Evolutionary conservation across 2,329 filamentous ascomycete genomes (phyloP).

Genomic region (Colletotrichum tabaci): DNA sequence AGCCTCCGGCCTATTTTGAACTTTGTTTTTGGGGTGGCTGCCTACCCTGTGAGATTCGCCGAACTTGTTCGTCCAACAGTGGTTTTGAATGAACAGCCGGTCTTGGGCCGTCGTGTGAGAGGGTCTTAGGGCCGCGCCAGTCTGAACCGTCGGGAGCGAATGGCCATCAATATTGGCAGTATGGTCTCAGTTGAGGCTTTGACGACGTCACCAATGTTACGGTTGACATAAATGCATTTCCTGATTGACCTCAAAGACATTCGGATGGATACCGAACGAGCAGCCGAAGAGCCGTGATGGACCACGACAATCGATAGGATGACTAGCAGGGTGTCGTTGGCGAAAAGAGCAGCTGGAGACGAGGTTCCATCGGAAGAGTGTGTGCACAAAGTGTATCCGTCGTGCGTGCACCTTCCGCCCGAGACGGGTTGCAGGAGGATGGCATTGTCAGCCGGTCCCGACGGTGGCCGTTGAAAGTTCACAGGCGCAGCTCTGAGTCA

Average conservation of each 20-base stretch:
- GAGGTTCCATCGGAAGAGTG: background rate
- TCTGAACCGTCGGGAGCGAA: background rate
- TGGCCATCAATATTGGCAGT: background rate
- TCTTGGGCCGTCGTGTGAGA: background rate
- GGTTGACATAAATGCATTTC: background rate
- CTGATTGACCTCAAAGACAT: too few species aligned
- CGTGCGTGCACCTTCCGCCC: background rate
- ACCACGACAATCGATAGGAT: too few species aligned
- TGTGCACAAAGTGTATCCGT: slow-evolving; percentile 10
- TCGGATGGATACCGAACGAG: background rate
- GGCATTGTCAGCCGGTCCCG: slow-evolving; percentile 4
- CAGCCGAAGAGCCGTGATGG: background rate
- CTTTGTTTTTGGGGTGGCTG: background rate
- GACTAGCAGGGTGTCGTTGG: background rate
- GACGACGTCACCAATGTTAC: too few species aligned
- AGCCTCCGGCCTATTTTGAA: background rate
- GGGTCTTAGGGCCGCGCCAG: background rate
- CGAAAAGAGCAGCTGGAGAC: background rate
- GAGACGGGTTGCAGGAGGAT: background rate
- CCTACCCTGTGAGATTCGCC: background rate
- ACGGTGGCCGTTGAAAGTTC: slow-evolving; percentile 21
- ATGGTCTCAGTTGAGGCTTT: background rate
- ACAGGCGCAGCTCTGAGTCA: slow-evolving; percentile 29
- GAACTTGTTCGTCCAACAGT: background rate
- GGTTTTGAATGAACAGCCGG: background rate